Evolutionary conservation across 148 eudicot genomes (phyloP), one percentile per base, ranked within the genome.

Genomic region (Limonium bicolor): DNA sequence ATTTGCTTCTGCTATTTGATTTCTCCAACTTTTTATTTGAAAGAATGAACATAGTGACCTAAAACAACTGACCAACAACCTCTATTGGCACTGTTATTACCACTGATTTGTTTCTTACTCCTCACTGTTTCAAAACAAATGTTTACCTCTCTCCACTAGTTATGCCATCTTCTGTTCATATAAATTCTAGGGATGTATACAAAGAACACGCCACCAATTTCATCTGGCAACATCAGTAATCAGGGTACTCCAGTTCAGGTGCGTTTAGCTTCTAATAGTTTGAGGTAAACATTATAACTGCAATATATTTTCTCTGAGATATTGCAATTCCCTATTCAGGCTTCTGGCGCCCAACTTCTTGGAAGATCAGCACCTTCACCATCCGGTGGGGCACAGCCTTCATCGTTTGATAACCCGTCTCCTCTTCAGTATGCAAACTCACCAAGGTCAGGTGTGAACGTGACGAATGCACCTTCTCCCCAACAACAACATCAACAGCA

Each of bases 321-420:
- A 9, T 41, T 41, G 46, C 24, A 41, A 39, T 7, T 39, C 43
- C 23, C 14, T 41, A 21, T 63, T 41, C 63, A 92, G 95, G 78
- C 70, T 51, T 69, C 95, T 64, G 95, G 94, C 19, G 59, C 76
- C 53, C 95, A 75, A 61, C 67, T 56, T 41, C 60, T 62, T 28
- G 95, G 82, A 67, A 70, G 95, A 67, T 67, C 94, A 41, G 86
- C 59, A 18, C 86, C 95, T 60, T 92, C 99, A 51, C 95, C 99
- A 50, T 74, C 87, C 39, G 77, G 69, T 57, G 62, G 64, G 31
- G 55, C 72, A 28, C 81, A 56, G 21, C 37, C 68, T 6, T 41
- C 86, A 37, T 66, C 94, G 40, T 78, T 81, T 50, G 94, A 92
- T 41, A 92, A 76, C 64, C 62, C 96, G 21, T 85, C 99, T 28